Evolutionary conservation across 148 eudicot genomes (phyloP), one percentile per base, ranked within the genome.

Genomic region (Amaranthus hypochondriacus): DNA sequence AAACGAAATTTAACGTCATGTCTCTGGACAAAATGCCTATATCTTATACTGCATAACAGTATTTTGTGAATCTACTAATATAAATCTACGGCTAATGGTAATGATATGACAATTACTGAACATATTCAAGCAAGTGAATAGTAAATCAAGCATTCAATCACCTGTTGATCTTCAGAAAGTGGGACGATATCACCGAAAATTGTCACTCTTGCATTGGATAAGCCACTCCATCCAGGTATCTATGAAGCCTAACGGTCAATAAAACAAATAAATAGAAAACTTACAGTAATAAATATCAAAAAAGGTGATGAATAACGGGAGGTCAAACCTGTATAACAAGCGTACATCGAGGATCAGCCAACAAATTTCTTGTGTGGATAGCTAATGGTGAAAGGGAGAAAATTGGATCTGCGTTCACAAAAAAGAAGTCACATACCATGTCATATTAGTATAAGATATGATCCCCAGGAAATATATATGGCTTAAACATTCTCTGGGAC

Each of bases 181-280:
- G 99, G 99, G 74, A 50, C 81, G 73, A 96, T 96, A 73, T 96
- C 97, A 1, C 99, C 99, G 56, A 96, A 92, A 61, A 96, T 92
- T 54, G 99, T 92, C 47, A 92, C 99, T 79, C 99, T 87, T 14
- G 99, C 99, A 84, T 96, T 96, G 54, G 99, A 96, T 80, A 96
- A 83, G 79, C 99, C 90, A 85, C 96, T 96, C 99, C 97, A 96
- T 79, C 99, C 99, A 79, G 99, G 99, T 80, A 92, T 86, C 99
- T 95, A 83, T 74, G 59, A 76, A 84, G 63, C 80, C 79, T 71
- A 76, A 79, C 59, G 65, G 78, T 84, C 79, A 86, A 81, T 73
- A 73, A 76, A 76, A 75, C 65, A 70, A 48, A 75, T 53, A 74
- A 63, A 64, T 75, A 71, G 71, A 79, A 43, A 81, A 82, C 69